These are phyloP conservation scores for Arabidopsis arenosa DNA, from an alignment of 345 rosid species.

Conservation along the genomic window DNA sequence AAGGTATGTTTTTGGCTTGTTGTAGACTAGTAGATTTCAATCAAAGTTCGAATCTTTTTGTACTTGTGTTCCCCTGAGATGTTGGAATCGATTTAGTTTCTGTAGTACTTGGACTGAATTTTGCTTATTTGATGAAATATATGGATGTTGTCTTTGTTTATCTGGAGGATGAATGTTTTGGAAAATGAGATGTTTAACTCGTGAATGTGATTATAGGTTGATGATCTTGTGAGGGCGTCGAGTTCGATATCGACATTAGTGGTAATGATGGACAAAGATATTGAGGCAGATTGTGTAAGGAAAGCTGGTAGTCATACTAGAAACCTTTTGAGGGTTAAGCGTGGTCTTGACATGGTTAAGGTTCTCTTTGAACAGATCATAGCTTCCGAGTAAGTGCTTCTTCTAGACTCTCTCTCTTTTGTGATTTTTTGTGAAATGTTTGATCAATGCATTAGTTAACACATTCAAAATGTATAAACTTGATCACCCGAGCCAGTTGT, in stretches of 20 bases:
- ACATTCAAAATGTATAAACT: background rate
- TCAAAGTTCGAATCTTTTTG: background rate
- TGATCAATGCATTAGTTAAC: background rate
- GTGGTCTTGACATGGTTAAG: conserved; percentile 94
- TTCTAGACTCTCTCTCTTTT: background rate
- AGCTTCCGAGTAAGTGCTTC: conserved; percentile 61
- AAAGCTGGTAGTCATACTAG: conserved; percentile 89
- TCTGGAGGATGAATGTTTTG: background rate
- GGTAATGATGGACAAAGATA: conserved; percentile 66
- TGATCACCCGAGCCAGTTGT: background rate
- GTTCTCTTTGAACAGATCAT: conserved; percentile 82
- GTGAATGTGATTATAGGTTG: conserved; percentile 57
- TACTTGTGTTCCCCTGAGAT: conserved; percentile 1
- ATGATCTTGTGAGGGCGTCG: conserved; percentile 76
- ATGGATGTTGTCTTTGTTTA: conserved; percentile 16
- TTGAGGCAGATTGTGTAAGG: conserved; percentile 57
- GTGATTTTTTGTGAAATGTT: background rate
- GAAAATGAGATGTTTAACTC: background rate
- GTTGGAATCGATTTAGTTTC: conserved; percentile 25
- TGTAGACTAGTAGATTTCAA: background rate
- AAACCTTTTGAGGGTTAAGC: conserved; percentile 91
- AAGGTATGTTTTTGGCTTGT: conserved; percentile 55
- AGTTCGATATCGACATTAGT: conserved; percentile 62
- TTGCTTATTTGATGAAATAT: background rate
- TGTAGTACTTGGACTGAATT: conserved; percentile 15